Base-by-base conservation (phyloP, 2,329 filamentous ascomycete genomes). In the Claviceps humidiphila region DNA sequence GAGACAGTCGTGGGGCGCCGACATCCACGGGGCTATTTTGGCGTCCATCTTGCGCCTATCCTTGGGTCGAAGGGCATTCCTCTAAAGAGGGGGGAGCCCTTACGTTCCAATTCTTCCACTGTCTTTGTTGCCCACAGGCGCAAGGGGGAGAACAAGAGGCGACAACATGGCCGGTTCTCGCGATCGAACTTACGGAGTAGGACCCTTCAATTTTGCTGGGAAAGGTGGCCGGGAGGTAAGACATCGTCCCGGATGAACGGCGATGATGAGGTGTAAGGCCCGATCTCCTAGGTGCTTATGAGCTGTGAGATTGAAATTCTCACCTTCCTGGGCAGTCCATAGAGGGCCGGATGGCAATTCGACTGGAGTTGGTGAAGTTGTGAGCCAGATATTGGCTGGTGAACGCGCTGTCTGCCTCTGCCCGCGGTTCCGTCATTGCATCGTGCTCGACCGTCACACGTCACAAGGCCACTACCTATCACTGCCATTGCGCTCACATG, bases 1-100 rank as follows among this genome's bases (percentile, higher is more conserved):
- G 37, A 54, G 47, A 52, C 53, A 53, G 53, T 9, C 52, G 54
- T 57, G 55, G 54, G 55, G 55, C 54, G 42, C 38, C 47, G n/a
- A 46, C 54, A 51, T 39, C 48, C 54, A 44, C 7, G n/a, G 34
- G 38, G 26, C 44, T 22, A 20, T 41, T 26, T 38, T 41, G 51
- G 50, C 49, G 48, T 54, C 47, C 48, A 50, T 41, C 38, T 38
- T 16, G 45, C 17, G 43, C 39, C 37, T 39, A 30, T 50, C 40
- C 50, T 53, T 55, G 41, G 44, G 38, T 24, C 34, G 17, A 17
- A 45, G 45, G 45, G 46, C 55, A 57, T 57, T 57, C 55, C 55
- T 47, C 13, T 4, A 14, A 34, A 41, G 54, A 51, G 51, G 53
- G 30, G 49, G 51, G 40, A 49, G 37, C 40, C 51, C 22, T 22